These are phyloP conservation scores for Udeniomyces megalosporus DNA, from an alignment of 768 basidiomycete species.

Conservation along the genomic window DNA sequence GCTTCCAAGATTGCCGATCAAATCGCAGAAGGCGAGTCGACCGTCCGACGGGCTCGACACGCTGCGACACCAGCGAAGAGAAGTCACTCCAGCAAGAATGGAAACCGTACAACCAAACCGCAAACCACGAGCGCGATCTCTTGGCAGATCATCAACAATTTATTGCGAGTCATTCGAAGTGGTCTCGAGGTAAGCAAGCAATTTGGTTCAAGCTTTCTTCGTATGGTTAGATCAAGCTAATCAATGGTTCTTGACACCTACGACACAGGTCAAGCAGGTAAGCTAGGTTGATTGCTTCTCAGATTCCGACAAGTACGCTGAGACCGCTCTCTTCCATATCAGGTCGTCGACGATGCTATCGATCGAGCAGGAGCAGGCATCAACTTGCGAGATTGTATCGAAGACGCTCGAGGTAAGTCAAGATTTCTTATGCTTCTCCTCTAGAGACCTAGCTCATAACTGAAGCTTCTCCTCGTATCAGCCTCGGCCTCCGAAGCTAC, in stretches of 20 bases:
- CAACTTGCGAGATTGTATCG: slow-evolving; percentile 78
- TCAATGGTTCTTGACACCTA: no score
- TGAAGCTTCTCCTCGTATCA: not conserved
- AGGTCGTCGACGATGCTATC: slow-evolving; percentile 51
- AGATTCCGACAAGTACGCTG: slow-evolving; percentile 1
- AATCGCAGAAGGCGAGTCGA: slow-evolving; percentile 4
- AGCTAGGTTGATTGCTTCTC: not conserved
- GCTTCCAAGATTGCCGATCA: slow-evolving; percentile 9
- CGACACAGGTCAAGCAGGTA: not conserved
- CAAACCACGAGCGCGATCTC: slow-evolving; percentile 46
- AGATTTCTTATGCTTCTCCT: not conserved
- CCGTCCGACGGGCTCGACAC: slow-evolving; percentile 8
- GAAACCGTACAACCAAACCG: slow-evolving; percentile 29
- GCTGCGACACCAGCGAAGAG: slow-evolving; percentile 9
- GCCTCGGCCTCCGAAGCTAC: slow-evolving; percentile 51
- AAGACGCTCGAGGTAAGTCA: slow-evolving; percentile 46
- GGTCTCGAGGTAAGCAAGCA: slow-evolving; percentile 71
- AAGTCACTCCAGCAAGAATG: slow-evolving; percentile 22
- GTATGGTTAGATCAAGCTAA: not conserved
- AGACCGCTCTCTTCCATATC: not conserved
- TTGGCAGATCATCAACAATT: slow-evolving; percentile 80
- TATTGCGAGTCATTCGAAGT: slow-evolving; percentile 69
- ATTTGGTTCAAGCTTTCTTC: slow-evolving; percentile 20
- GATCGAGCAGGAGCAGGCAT: slow-evolving; percentile 32
- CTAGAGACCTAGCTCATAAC: no score